Base-by-base conservation (phyloP, 2,329 filamentous ascomycete genomes). In the Cercospora citrullina region DNA sequence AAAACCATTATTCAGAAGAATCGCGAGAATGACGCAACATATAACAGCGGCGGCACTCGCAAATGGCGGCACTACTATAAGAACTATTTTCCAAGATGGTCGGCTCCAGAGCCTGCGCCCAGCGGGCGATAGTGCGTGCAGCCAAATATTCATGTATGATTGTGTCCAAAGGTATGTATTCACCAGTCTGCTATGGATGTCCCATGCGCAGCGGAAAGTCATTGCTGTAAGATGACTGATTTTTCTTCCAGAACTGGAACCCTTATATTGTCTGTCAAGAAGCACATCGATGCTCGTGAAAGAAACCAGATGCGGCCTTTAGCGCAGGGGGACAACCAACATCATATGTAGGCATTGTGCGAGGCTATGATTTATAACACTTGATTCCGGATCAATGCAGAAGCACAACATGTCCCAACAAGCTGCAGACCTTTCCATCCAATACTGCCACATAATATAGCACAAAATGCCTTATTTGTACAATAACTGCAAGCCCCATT, bases 401-500 rank as follows among this genome's bases (percentile, higher is more conserved):
- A n/a, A 55, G 36, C 36, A 39, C 8, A 5, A 0, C 42, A 48
- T 48, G 42, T 48, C n/a, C 2, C 1, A 48, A 12, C 23, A 53
- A 28, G 48, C 0, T 3, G 48, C 23, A 53, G 10, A 8, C 21
- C 48, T 14, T 14, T 12, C 48, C 9, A 26, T 1, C 23, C 48
- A 53, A 5, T 28, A 28, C 21, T n/a, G 23, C 14, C 6, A 16
- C 21, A 53, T 14, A 14, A n/a, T 4, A 53, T 28, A 16, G 7
- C 48, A 55, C 18, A 48, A 14, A 10, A 48, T 14, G 8, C 2
- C 45, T 6, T 48, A 48, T 48, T 48, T 48, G 45, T 28, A 55
- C 48, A 55, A 16, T 14, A 63, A 39, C 3, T 39, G 61, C 45
- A 63, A n/a, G 1, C 48, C 61, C 61, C 61, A 63, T 8, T 21